Conservation (phyloP, 2,329 filamentous ascomycete genomes). For the Colletotrichum sp. region DNA sequence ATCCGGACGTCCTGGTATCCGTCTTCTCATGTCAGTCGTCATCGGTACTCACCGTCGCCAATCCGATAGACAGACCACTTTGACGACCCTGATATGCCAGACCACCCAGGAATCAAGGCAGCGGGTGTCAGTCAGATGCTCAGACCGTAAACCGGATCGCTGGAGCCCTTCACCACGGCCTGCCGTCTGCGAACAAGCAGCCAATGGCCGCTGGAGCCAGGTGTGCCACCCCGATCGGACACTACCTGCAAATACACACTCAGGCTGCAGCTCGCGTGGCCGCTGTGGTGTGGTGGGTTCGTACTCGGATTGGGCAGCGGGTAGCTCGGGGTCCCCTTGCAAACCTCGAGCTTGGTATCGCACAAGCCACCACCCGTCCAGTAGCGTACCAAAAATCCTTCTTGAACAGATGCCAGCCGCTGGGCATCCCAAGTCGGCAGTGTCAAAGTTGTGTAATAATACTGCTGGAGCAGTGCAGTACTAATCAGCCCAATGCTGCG, state of each 20-base stretch:
- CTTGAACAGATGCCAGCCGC: background rate
- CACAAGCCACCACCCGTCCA: background rate
- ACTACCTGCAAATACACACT: background rate
- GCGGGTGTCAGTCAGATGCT: slow-evolving; percentile 9
- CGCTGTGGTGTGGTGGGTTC: background rate
- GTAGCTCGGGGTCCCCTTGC: background rate
- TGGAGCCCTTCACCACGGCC: background rate
- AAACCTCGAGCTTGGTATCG: background rate
- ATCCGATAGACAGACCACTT: background rate
- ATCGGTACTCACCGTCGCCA: background rate
- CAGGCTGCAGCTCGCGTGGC: background rate
- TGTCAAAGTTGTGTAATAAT: background rate
- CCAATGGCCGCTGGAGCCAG: background rate
- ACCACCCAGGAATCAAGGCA: background rate
- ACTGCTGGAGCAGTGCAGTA: background rate
- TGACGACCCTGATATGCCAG: background rate
- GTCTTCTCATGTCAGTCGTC: background rate
- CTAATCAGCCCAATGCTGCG: background rate
- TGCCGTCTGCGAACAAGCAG: background rate
- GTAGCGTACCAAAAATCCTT: background rate
- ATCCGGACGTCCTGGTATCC: background rate
- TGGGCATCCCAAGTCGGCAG: background rate
- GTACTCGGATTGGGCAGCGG: slow-evolving; percentile 7
- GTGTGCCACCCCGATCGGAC: background rate
- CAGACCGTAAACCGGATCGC: slow-evolving; percentile 6